These are phyloP conservation scores for Dryas integrifolia DNA, from an alignment of 331 rosid genomes.

Conservation along the genomic window DNA sequence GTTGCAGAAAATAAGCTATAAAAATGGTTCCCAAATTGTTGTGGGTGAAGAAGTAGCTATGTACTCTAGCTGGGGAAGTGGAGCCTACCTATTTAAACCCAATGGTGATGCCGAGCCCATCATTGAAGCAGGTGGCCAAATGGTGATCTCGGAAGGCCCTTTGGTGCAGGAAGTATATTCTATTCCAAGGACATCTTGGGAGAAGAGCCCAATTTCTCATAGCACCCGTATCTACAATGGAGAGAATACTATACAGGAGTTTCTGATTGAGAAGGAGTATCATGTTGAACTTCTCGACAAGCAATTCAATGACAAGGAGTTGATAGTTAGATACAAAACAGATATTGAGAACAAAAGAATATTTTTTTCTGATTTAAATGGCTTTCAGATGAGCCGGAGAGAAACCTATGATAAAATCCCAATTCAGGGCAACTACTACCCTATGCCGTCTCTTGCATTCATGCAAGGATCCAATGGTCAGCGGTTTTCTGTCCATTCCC, in stretches of 20 bases:
- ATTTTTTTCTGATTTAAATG: conserved; percentile 86
- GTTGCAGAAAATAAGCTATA: conserved; percentile 58
- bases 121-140: conserved; percentile 62
- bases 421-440: conserved; percentile 93
- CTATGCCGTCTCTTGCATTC: conserved; percentile 92
- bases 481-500: conserved; percentile 83
- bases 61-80: conserved; percentile 73
- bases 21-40: conserved; percentile 43
- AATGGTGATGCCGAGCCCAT: conserved; percentile 68
- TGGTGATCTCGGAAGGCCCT: conserved; percentile 70
- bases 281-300: conserved; percentile 77
- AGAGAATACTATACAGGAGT: conserved; percentile 63
- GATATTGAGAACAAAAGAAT: conserved; percentile 68
- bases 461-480: conserved; percentile 71
- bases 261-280: conserved; percentile 83
- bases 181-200: conserved; percentile 78
- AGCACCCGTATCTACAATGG: conserved; percentile 84
- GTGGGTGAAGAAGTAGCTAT: conserved; percentile 83
- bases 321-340: conserved; percentile 86
- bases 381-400: conserved; percentile 96
- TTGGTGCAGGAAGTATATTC: conserved; percentile 88
- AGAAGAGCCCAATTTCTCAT: conserved; percentile 72
- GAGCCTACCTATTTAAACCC: conserved; percentile 91
- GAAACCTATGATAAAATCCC: conserved; percentile 94
- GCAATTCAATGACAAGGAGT: conserved; percentile 73